A percentile compares a stretch with the other conserved stretches of the same genome.
These are phyloP conservation scores for Pelargonium fulgidum DNA, from an alignment of 441 rosid species.

Conservation along the genomic window DNA sequence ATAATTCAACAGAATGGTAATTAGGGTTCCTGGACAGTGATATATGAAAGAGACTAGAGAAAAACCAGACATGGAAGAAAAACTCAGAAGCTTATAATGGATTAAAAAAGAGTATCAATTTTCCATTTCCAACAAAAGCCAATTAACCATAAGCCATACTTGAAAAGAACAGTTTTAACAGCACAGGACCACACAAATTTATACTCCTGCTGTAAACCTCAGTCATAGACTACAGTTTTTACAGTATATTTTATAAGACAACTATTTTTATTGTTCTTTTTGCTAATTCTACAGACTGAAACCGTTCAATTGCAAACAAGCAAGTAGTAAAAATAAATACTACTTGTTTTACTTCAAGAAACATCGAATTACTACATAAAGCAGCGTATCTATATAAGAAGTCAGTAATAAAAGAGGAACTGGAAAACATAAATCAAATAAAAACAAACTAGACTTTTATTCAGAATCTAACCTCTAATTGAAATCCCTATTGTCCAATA, in stretches of 20 bases:
- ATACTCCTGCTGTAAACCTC: slow-evolving; percentile 17
- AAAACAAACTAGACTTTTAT: neutral
- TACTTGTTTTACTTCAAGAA: neutral
- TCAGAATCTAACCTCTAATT: neutral
- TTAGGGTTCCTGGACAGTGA: slow-evolving; percentile 38
- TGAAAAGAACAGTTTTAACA: slow-evolving; percentile 59
- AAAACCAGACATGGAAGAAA: slow-evolving; percentile 38
- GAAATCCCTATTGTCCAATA: neutral
- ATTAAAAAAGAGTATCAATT: slow-evolving; percentile 27
- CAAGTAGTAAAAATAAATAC: neutral
- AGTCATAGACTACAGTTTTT: slow-evolving; percentile 12
- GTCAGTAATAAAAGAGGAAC: neutral
- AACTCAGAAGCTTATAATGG: slow-evolving; percentile 33
- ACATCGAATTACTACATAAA: neutral
- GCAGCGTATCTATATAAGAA: neutral
- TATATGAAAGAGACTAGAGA: slow-evolving; percentile 34
- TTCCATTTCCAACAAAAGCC: slow-evolving; percentile 39
- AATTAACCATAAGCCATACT: slow-evolving; percentile 37
- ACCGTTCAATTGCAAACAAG: slow-evolving; percentile 15
- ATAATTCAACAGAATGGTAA: slow-evolving; percentile 30
- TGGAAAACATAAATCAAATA: neutral
- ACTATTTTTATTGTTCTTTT: slow-evolving; percentile 25
- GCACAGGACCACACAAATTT: slow-evolving; percentile 42
- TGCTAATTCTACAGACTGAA: slow-evolving; percentile 21
- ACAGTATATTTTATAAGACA: slow-evolving; percentile 23